Evolutionary conservation across 2,329 filamentous ascomycete genomes (phyloP).

Genomic region (Nannizziopsis barbatae): DNA sequence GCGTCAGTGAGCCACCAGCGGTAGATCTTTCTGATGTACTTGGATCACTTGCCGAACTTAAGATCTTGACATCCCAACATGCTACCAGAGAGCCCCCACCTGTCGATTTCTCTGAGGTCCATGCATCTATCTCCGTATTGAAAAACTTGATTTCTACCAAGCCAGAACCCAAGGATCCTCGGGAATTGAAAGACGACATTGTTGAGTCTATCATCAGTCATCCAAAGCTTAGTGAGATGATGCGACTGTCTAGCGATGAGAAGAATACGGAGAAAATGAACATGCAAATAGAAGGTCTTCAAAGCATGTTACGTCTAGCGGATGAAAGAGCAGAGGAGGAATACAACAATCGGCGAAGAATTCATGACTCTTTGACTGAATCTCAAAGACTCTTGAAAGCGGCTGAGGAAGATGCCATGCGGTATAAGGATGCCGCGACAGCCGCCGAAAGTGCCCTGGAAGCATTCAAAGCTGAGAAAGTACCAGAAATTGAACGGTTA

Average conservation of each 20-base stretch:
- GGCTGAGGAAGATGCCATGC: conserved; percentile 47
- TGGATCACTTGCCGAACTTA: conserved; percentile 27
- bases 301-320: conserved; percentile 54
- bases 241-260: conserved; percentile 43
- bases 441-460: conserved; percentile 56
- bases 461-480: conserved; percentile 56
- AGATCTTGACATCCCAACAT: conserved; percentile 2
- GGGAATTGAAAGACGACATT: conserved; percentile 51
- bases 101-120: conserved; percentile 8
- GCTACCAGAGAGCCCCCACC: conserved; percentile 14
- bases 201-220: conserved; percentile 52
- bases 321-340: conserved; percentile 56
- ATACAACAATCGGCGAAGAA: conserved; percentile 50
- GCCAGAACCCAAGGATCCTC: conserved; percentile 28
- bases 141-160: conserved; percentile 31
- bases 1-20: conserved; percentile 21
- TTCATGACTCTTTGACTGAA: conserved; percentile 62
- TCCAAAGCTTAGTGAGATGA: conserved; percentile 42
- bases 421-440: conserved; percentile 41
- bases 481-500: conserved; percentile 52
- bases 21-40: conserved; percentile 32
- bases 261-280: conserved; percentile 38
- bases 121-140: conserved; percentile 21
- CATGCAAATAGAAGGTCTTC: conserved; percentile 54
- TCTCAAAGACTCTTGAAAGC: conserved; percentile 58